Evolutionary conservation across 2,329 filamentous ascomycete genomes (phyloP).

Genomic region (Ilyonectria sp.): DNA sequence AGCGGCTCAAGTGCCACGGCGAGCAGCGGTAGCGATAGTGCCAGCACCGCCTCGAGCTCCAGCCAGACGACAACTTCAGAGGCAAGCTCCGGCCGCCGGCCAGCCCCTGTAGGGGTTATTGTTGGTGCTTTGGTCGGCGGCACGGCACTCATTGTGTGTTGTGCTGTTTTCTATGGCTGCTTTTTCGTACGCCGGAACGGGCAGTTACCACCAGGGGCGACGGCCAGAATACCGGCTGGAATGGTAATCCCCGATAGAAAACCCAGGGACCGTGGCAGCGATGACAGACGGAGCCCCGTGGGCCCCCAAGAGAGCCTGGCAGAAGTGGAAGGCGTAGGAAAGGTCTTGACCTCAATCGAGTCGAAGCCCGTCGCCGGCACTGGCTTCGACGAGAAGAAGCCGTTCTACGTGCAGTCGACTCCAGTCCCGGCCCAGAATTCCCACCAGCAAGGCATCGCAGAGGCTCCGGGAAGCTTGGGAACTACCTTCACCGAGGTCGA

Average conservation of each 20-base stretch:
- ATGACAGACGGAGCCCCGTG: neutral
- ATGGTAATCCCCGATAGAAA: too few species aligned
- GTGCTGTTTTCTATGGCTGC: slow-evolving; percentile 27
- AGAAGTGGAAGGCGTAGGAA: neutral
- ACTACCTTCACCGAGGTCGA: neutral
- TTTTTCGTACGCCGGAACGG: slow-evolving; percentile 32
- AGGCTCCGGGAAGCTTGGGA: slow-evolving; percentile 1
- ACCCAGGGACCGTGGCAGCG: neutral
- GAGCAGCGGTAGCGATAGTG: neutral
- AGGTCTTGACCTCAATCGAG: neutral
- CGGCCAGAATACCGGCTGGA: neutral
- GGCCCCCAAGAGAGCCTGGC: neutral
- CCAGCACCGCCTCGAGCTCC: neutral
- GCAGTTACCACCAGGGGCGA: neutral
- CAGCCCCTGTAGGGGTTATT: slow-evolving; percentile 31
- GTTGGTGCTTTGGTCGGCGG: slow-evolving; percentile 40
- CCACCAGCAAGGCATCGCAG: neutral
- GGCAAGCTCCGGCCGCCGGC: neutral
- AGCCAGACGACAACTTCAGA: neutral
- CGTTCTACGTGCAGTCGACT: neutral
- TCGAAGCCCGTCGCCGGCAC: neutral
- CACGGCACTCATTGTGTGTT: slow-evolving; percentile 32
- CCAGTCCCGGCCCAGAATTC: neutral
- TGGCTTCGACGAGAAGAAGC: slow-evolving; percentile 5
- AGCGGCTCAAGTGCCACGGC: slow-evolving; percentile 5